Evolutionary conservation across 768 basidiomycete species (phyloP).

Genomic region (Psilocybe subaeruginosa): DNA sequence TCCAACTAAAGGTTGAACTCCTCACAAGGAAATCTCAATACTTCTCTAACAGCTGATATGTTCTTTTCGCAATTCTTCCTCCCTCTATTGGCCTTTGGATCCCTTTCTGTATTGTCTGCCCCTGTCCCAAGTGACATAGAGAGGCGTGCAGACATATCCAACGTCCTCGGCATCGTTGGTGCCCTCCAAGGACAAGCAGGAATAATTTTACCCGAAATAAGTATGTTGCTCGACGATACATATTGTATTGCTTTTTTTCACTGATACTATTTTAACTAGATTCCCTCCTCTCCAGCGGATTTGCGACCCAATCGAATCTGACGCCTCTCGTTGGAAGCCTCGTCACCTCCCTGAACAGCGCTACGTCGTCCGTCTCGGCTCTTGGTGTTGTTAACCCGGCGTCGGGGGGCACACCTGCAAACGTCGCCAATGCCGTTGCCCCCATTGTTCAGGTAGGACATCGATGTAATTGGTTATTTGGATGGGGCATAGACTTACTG

Average conservation of each 20-base stretch:
- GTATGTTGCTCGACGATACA: background rate
- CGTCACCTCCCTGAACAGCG: background rate
- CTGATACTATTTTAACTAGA: background rate
- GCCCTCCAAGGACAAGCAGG: background rate
- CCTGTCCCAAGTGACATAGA: constrained; percentile 3
- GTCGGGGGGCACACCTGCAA: background rate
- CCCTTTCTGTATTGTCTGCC: background rate
- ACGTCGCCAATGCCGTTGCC: constrained; percentile 5
- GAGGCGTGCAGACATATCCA: background rate
- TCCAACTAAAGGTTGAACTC: background rate
- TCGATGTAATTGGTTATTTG: background rate
- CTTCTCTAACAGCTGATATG: background rate
- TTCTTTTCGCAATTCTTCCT: constrained; percentile 7
- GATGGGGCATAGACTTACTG: background rate
- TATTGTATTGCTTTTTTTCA: background rate
- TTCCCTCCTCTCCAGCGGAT: background rate
- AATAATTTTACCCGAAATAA: constrained; percentile 1
- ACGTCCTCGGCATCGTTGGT: background rate
- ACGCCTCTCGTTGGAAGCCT: constrained; percentile 2
- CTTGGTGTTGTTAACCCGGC: background rate
- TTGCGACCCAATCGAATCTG: background rate
- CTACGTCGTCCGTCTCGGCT: background rate
- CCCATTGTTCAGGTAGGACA: constrained; percentile 4
- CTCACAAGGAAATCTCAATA: background rate
- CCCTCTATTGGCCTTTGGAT: background rate